Conservation (phyloP, 2,329 filamentous ascomycete genomes). For the Fusarium multiceps region DNA sequence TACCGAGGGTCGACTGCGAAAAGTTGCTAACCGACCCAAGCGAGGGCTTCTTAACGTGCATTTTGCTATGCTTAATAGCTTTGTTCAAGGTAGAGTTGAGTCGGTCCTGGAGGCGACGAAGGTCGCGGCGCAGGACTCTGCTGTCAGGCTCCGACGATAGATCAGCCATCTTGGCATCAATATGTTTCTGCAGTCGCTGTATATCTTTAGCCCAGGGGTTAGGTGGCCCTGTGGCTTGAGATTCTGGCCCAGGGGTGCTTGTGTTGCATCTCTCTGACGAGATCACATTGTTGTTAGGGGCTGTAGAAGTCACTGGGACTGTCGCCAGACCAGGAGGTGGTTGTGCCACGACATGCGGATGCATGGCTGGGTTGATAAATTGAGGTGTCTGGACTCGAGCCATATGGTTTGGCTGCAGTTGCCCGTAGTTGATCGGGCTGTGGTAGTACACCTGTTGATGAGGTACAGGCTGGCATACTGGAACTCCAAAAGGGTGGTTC, state of each 20-base stretch:
- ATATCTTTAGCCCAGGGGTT: constrained; percentile 37
- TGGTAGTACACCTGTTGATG: constrained; percentile 43
- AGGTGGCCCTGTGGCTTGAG: neutral
- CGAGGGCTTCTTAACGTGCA: neutral
- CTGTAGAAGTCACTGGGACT: neutral
- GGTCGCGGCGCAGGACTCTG: constrained; percentile 36
- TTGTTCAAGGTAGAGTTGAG: constrained; percentile 48
- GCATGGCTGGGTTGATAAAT: constrained; percentile 2
- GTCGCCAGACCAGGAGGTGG: neutral
- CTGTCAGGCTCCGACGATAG: constrained; percentile 42
- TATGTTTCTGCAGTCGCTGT: constrained; percentile 43
- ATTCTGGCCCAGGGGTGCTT: neutral
- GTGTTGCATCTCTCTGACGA: neutral
- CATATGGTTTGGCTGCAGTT: constrained; percentile 13
- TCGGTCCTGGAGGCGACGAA: constrained; percentile 45
- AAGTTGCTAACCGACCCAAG: neutral
- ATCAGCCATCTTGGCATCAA: constrained; percentile 44
- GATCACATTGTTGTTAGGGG: neutral
- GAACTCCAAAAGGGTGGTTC: constrained; percentile 20
- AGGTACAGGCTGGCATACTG: constrained; percentile 23
- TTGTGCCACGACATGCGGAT: constrained; percentile 2
- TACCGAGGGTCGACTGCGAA: constrained; percentile 4
- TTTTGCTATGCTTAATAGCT: constrained; percentile 30
- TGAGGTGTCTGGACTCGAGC: constrained; percentile 23
- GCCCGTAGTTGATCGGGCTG: constrained; percentile 32